Base-by-base conservation (phyloP, 1,139 yeast species). In the Yamadazyma aaseri region DNA sequence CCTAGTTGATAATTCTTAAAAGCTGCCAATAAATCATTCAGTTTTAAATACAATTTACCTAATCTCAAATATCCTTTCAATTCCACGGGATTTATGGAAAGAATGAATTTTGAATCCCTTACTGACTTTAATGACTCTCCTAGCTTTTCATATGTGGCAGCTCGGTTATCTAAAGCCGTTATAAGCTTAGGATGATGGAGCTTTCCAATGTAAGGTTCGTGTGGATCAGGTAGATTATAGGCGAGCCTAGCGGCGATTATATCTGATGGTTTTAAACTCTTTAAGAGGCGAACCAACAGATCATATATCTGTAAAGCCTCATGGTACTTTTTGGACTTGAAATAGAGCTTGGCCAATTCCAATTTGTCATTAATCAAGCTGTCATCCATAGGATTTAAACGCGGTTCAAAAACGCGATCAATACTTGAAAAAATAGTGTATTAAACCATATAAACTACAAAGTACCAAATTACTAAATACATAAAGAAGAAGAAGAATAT, bases 41-140 rank as follows among this genome's bases (percentile, higher is more conserved):
- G 39, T 6, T 47, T 38, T 31, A 54, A 46, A 16, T 69, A 53
- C 2, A 78, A 42, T 46, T 77, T 80, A 2, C 79, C 76, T 1
- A 62, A 51, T 31, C 87, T 51, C 17, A 81, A 55, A 45, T 80
- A 80, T 1, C 85, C 81, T 50, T 76, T 80, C 43, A 81, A 65
- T 27, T 78, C 72, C 28, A 69, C 57, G 0, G 86, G 84, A 31
- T 79, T 84, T 2, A 64, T 35, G 13, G 55, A 49, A 3, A 73
- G 56, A 44, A 75, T 56, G 28, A 48, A 56, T 20, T 62, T 54
- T 0, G 78, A 73, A 39, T 77, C 82, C 17, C 46, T 45, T 28
- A 73, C 47, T 0, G 86, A 81, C 16, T 55, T 55, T 0, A 53
- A 54, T 2, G 55, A 28, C 12, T 65, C 58, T 2, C 60, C 60